Conservation (phyloP, 768 basidiomycete genomes). For the Rhizopogon vesiculosus region DNA sequence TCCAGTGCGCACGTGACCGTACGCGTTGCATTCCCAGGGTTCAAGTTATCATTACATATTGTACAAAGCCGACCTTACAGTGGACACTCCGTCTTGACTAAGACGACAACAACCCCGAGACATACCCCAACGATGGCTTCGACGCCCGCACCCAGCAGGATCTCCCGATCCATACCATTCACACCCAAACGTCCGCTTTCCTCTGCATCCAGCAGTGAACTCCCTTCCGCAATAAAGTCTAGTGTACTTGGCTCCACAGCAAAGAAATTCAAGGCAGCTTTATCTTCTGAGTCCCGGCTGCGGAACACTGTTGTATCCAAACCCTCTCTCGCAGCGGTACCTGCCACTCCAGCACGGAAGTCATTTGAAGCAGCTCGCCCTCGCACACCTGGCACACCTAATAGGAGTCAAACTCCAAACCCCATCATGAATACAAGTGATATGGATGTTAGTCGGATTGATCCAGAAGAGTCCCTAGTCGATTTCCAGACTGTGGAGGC, state of each 20-base stretch:
- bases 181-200: conserved; percentile 53
- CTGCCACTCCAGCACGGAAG: conserved; percentile 50
- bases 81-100: neutral
- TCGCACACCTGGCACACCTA: conserved; percentile 49
- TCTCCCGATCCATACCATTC: conserved; percentile 40
- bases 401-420: conserved; percentile 43
- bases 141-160: conserved; percentile 29
- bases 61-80: neutral
- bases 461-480: conserved; percentile 72
- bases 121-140: conserved; percentile 7
- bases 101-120: conserved; percentile 5
- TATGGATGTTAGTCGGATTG: conserved; percentile 73
- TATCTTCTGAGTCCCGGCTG: conserved; percentile 42
- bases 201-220: conserved; percentile 26
- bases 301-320: conserved; percentile 19
- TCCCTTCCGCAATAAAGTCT: conserved; percentile 32
- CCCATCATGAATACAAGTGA: conserved; percentile 47
- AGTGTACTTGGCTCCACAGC: conserved; percentile 34
- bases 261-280: conserved; percentile 65
- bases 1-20: neutral
- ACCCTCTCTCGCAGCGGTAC: conserved; percentile 40
- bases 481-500: conserved; percentile 71
- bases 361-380: conserved; percentile 35
- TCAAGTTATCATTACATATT: neutral
- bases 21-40: neutral